A percentile compares a stretch with the other conserved stretches of the same genome.
These are phyloP conservation scores for Holtermannia corniformis DNA, from an alignment of 768 basidiomycete species.

Conservation along the genomic window DNA sequence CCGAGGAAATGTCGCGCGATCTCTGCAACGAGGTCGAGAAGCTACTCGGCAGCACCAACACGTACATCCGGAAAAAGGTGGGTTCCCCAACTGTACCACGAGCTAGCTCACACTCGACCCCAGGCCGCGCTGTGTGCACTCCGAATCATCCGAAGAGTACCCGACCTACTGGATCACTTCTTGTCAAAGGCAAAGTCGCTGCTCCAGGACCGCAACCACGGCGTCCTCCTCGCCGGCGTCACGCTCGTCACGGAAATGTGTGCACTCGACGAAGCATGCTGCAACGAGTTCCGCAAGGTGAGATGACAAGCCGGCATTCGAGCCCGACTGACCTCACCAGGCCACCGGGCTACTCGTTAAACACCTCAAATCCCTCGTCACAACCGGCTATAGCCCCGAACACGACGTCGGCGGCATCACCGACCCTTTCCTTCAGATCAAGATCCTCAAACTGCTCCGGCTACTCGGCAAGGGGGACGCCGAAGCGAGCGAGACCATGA, in stretches of 20 bases:
- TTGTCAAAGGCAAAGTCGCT: constrained; percentile 76
- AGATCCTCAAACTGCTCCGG: constrained; percentile 77
- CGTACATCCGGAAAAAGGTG: constrained; percentile 98
- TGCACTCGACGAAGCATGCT: constrained; percentile 57
- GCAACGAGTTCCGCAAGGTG: constrained; percentile 85
- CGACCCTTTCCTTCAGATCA: constrained; percentile 48
- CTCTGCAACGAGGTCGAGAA: constrained; percentile 97
- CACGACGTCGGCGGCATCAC: constrained; percentile 99
- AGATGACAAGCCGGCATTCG: constrained; percentile 18
- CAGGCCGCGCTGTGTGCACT: constrained; percentile 93
- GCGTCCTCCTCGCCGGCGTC: constrained; percentile 85
- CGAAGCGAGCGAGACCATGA: constrained; percentile 90
- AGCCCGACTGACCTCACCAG: constrained; percentile 6
- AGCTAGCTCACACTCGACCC: background rate
- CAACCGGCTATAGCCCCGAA: constrained; percentile 95
- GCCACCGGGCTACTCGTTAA: constrained; percentile 61
- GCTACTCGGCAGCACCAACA: constrained; percentile 89
- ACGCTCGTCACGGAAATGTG: constrained; percentile 95
- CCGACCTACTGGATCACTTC: constrained; percentile 91
- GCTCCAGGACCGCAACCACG: constrained; percentile 91
- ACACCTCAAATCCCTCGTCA: constrained; percentile 86
- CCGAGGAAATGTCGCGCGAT: constrained; percentile 99
- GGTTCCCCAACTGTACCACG: constrained; percentile 12
- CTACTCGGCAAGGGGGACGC: constrained; percentile 77
- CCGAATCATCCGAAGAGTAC: constrained; percentile 88